These are phyloP conservation scores for Camelina laxa DNA, from an alignment of 345 rosid genomes.

Conservation along the genomic window DNA sequence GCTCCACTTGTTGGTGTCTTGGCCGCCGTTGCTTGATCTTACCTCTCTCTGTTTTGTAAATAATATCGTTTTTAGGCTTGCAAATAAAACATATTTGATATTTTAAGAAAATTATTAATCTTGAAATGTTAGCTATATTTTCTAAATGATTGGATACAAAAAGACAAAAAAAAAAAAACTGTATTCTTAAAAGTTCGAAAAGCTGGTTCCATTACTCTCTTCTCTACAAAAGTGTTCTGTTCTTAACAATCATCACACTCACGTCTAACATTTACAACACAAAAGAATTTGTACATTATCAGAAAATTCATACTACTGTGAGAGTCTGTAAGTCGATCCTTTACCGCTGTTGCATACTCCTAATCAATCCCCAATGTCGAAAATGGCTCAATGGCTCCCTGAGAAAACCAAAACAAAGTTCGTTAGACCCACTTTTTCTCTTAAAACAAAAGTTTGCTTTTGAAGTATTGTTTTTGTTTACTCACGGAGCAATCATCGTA, in stretches of 20 bases:
- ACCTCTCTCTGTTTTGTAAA: not conserved
- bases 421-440: conserved; percentile 29
- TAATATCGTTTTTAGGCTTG: not conserved
- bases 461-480: conserved; percentile 42
- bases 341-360: conserved; percentile 44
- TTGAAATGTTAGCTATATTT: not conserved
- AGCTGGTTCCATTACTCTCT: conserved; percentile 7
- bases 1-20: conserved; percentile 73
- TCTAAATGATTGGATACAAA: not conserved
- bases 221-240: conserved; percentile 34
- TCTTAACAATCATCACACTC: conserved; percentile 13
- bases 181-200: not conserved
- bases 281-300: conserved; percentile 21
- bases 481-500: conserved; percentile 96
- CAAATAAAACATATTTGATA: not conserved
- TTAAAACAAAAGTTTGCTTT: not conserved
- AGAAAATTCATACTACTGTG: conserved; percentile 16
- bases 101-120: not conserved
- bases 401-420: conserved; percentile 37
- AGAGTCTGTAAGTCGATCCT: conserved; percentile 2
- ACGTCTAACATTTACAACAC: conserved; percentile 35
- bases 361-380: conserved; percentile 81
- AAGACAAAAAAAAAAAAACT: not conserved
- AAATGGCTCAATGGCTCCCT: conserved; percentile 84
- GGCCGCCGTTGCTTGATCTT: conserved; percentile 51